A percentile compares a stretch with the other conserved stretches of the same genome.
Evolutionary conservation across 2,329 filamentous ascomycete genomes (phyloP).

Genomic region (Chalaropsis thielavioides): DNA sequence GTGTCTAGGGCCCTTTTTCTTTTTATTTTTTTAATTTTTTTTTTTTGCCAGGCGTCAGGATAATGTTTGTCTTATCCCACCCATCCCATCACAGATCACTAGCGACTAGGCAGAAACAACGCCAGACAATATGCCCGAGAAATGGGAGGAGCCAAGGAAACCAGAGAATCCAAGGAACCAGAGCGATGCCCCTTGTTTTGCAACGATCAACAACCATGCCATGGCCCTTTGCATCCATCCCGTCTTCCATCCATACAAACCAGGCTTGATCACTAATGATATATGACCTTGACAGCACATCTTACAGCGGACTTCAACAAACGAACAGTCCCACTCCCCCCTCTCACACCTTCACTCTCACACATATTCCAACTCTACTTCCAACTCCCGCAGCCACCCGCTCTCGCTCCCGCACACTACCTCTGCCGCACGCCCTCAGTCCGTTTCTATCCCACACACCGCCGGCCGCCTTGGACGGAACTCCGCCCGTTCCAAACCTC

Average conservation of each 20-base stretch:
- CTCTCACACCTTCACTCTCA: background rate
- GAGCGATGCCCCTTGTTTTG: background rate
- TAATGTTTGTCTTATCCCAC: background rate
- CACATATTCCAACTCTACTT: background rate
- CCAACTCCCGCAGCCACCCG: background rate
- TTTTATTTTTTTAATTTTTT: background rate
- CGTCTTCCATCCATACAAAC: background rate
- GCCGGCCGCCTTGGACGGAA: background rate
- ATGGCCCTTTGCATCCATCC: background rate
- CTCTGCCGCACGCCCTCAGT: background rate
- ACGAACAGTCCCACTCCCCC: conserved; percentile 6
- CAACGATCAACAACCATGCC: background rate
- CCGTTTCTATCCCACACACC: background rate
- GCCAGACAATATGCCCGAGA: background rate
- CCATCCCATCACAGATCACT: background rate
- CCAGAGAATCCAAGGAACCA: background rate
- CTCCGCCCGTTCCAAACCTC: background rate
- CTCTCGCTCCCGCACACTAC: background rate
- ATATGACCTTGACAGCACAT: conserved; percentile 11
- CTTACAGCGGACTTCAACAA: conserved; percentile 7
- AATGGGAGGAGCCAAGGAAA: conserved; percentile 1
- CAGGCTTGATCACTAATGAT: background rate
- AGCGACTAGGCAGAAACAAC: conserved; percentile 5
- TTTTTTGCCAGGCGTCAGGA: background rate
- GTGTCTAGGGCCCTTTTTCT: background rate